Base-by-base conservation (phyloP, 352 stramenopile genomes). In the Globisporangium carolinianum region DNA sequence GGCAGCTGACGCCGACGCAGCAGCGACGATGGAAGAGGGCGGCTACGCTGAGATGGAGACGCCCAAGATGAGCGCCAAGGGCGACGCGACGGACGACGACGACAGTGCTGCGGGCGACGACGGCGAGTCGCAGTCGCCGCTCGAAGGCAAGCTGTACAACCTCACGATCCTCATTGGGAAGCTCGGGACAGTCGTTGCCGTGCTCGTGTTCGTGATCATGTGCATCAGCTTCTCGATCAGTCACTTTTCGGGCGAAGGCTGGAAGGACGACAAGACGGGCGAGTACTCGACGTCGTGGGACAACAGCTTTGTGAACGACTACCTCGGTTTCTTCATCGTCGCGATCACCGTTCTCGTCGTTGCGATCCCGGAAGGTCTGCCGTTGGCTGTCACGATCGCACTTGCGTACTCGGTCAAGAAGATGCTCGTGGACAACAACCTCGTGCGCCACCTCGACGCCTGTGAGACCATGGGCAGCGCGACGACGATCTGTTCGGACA, bases 371-470 rank as follows among this genome's bases (percentile, higher is more conserved):
- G 96, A 99, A 67, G 96, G 96, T 50, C 72, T 98, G 50, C 96
- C 96, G n/a, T 80, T 98, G 11, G 95, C 95, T 15, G 96, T 99
- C 0, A 98, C 95, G n/a, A 89, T 98, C 42, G 86, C 94, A 4
- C 76, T 98, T 11, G 94, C 96, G 0, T 98, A 97, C 64, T 98
- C 90, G 14, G 85, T 87, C 24, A 89, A 83, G 65, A 84, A 87
- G 54, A 96, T 95, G 87, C 75, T 91, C n/a, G 63, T 74, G n/a
- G 79, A 94, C 63, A 94, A 93, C 69, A 92, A 90, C 59, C 45
- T 94, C n/a, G 86, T 96, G 50, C 83, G 79, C 47, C 77, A 94
- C 57, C 63, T 95, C 51, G 78, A 85, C 51, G 80, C 80, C 2
- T 92, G 81, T 71, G 86, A 96, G 58, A 98, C 93, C 18, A 93